Base-by-base conservation (phyloP, 306 rosid species). In the Ochetophila trinervis region DNA sequence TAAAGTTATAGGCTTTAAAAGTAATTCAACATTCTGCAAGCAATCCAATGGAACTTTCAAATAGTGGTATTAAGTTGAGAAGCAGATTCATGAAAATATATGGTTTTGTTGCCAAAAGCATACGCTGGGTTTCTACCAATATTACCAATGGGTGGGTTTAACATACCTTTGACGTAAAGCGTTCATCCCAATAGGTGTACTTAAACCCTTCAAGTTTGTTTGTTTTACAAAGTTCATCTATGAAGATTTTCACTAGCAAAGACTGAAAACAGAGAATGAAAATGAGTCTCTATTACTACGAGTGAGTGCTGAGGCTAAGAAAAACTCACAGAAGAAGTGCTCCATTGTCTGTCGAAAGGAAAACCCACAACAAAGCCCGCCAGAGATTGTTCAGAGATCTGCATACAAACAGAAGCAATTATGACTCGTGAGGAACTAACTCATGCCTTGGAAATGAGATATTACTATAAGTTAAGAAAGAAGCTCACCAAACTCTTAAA, bases 141-240 rank as follows among this genome's bases (percentile, higher is more conserved):
- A 62, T 12, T 18, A 79, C 56, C 65, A 23, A 66, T 14, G 70
- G 47, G 27, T 5, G 17, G 30, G 21, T 57, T 53, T 57, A 35
- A 63, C 70, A 34, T 35, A 89, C 97, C 96, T 86, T 86, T 45
- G 97, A 89, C n/a, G 94, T 83, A 82, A 65, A 90, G 70, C 81
- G 42, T 79, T 93, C 97, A 23, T 90, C 88, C 97, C 97, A 93
- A 64, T 58, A 89, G 3, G 97, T 87, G 48, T 87, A 90, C 8
- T 65, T 76, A 9, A 87, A 21, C 24, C 84, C 94, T 74, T 79
- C 66, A 47, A 93, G 82, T 73, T 57, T 78, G 57, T 71, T 68
- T 10, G 97, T 89, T 69, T 42, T 57, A 49, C 72, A 35, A 40
- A 89, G 96, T 53, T 77, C 84, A 50, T 86, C 80, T n/a, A 84